Conservation (phyloP, 2,329 filamentous ascomycete species). For the Pseudohalonectria lignicola region DNA sequence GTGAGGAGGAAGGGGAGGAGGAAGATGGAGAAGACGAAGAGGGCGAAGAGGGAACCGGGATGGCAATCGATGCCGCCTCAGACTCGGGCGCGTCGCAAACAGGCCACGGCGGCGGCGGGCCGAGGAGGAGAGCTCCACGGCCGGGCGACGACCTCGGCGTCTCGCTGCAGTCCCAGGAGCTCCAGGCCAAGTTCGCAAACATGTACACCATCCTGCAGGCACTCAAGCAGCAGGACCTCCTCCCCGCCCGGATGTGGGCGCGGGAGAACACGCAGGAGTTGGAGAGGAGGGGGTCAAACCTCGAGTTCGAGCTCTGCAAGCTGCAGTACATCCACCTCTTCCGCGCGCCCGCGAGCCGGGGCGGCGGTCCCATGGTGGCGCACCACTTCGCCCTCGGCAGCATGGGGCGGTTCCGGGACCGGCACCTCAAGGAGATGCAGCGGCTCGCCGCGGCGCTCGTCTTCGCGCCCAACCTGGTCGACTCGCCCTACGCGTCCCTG, state of each 20-base stretch:
- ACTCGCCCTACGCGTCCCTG: conserved; percentile 68
- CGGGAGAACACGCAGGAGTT: conserved; percentile 57
- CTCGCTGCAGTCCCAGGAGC: conserved; percentile 49
- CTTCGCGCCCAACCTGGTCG: conserved; percentile 61
- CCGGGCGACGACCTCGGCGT: conserved; percentile 15
- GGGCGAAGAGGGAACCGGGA: conserved; percentile 6
- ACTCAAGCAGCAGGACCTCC: conserved; percentile 62
- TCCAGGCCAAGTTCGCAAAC: conserved; percentile 72
- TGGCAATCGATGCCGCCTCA: too few species aligned
- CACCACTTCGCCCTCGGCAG: conserved; percentile 64
- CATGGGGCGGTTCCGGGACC: conserved; percentile 62
- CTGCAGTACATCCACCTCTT: conserved; percentile 88
- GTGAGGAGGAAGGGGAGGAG: conserved; percentile 19
- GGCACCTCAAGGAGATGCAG: conserved; percentile 71
- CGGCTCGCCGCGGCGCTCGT: conserved; percentile 73
- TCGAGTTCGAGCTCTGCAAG: conserved; percentile 89
- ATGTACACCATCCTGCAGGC: conserved; percentile 88
- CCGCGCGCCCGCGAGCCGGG: conserved; percentile 22
- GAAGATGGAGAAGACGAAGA: conserved; percentile 16
- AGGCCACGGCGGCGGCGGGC: not conserved
- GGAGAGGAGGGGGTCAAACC: conserved; percentile 75
- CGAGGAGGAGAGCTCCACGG: not conserved
- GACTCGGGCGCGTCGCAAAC: too few species aligned
- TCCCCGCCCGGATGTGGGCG: conserved; percentile 83
- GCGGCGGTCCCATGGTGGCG: conserved; percentile 30